Conservation (phyloP, 106 monocot species). For the Allium cepa region DNA sequence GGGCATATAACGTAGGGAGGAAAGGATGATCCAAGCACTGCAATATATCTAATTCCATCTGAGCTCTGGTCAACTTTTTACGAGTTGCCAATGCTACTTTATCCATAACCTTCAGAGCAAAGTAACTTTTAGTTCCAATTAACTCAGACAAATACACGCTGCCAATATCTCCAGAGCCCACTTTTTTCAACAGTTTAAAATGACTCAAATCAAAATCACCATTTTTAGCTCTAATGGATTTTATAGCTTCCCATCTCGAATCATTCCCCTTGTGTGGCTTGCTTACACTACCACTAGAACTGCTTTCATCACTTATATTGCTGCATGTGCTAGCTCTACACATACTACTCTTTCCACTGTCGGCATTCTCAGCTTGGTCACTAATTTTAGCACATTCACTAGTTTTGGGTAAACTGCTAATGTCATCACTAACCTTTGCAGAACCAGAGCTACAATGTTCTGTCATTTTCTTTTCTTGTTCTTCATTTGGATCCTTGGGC, state of each 20-base stretch:
- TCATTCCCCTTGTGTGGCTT: constrained; percentile 21
- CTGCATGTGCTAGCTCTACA: constrained; percentile 15
- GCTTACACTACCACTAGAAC: constrained; percentile 11
- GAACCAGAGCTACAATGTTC: constrained; percentile 5
- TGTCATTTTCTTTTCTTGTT: constrained; percentile 11
- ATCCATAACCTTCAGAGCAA: constrained; percentile 23
- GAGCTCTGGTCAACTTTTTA: constrained; percentile 18
- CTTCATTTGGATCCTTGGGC: neutral
- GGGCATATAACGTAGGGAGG: constrained; percentile 18
- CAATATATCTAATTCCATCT: constrained; percentile 18
- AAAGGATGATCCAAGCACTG: constrained; percentile 25
- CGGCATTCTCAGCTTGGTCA: constrained; percentile 5
- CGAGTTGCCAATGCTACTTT: constrained; percentile 16
- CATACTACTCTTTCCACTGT: constrained; percentile 17
- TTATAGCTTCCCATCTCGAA: constrained; percentile 21
- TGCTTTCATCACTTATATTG: constrained; percentile 16
- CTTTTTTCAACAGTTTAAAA: constrained; percentile 16
- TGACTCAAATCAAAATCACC: constrained; percentile 12
- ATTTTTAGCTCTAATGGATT: constrained; percentile 3
- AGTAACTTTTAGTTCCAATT: constrained; percentile 15
- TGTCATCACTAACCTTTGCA: constrained; percentile 8
- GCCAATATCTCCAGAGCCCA: constrained; percentile 19
- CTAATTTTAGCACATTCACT: constrained; percentile 13
- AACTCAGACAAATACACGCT: constrained; percentile 27
- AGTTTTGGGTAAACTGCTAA: constrained; percentile 9